Evolutionary conservation across 192 early-diverging fungal species (phyloP).

Genomic region (Thamnidium elegans): DNA sequence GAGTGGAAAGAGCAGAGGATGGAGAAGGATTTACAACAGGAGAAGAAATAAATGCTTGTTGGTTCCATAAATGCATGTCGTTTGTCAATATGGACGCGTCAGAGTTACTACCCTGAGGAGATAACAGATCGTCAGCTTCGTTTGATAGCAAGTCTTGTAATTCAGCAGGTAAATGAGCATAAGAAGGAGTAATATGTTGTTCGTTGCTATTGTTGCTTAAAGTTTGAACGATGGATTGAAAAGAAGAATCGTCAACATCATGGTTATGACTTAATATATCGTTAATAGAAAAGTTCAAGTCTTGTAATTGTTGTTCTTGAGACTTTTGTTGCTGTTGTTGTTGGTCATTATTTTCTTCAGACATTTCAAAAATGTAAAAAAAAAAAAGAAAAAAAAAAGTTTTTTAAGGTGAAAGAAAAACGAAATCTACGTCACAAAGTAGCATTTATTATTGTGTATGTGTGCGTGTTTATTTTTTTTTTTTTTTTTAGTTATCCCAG

Average conservation of each 20-base stretch:
- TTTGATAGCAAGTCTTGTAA: constrained; percentile 16
- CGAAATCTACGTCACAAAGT: not conserved
- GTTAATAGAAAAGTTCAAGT: constrained; percentile 23
- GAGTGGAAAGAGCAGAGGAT: not conserved
- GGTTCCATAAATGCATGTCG: constrained; percentile 3
- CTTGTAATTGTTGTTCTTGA: not conserved
- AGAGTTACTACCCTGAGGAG: not conserved
- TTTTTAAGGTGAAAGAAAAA: not conserved
- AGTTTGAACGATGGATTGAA: constrained; percentile 23
- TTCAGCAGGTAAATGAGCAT: constrained; percentile 21
- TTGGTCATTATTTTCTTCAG: constrained; percentile 9
- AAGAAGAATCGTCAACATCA: constrained; percentile 16
- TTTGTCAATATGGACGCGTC: constrained; percentile 21
- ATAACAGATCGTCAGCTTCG: constrained; percentile 20
- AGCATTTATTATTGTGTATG: too few relatives aligned
- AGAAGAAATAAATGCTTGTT: constrained; percentile 7
- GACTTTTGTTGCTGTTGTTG: not conserved
- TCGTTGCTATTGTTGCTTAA: constrained; percentile 16
- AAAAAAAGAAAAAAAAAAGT: constrained; percentile 1
- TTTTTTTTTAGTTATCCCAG: constrained; percentile 9
- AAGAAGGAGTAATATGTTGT: constrained; percentile 8
- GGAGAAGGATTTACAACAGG: not conserved
- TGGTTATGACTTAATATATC: constrained; percentile 17
- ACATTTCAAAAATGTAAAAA: not conserved
- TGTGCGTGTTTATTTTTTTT: not conserved